phyloP scores from a whole-genome alignment of 805 yeast genomes.

The Ogataea chonburiensis region DNA sequence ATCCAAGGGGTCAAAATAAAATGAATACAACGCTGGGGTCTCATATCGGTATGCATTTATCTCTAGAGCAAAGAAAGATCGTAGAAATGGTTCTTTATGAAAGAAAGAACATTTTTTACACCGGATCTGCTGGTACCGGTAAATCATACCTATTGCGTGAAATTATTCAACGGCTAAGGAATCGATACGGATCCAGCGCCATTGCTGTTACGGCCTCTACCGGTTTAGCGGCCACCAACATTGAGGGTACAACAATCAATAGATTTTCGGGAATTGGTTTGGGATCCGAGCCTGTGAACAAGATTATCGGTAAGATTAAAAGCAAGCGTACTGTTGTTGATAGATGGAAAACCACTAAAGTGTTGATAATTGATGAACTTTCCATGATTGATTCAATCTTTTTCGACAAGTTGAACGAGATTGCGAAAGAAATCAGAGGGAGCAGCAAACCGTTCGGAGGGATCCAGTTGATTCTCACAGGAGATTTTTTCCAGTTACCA shows the following conservation, averaged over 20 bases:
- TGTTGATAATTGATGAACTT: constrained; percentile 84
- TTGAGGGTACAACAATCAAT: constrained; percentile 89
- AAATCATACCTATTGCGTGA: constrained; percentile 68
- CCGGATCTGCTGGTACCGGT: constrained; percentile 90
- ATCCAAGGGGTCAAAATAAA: constrained; percentile 21
- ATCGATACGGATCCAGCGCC: constrained; percentile 41
- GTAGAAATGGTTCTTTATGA: constrained; percentile 50
- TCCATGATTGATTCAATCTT: constrained; percentile 88
- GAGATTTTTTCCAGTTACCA: constrained; percentile 96
- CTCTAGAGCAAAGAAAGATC: constrained; percentile 46
- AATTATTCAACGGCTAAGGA: constrained; percentile 53
- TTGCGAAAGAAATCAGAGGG: constrained; percentile 59
- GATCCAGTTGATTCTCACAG: constrained; percentile 81
- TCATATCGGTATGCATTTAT: constrained; percentile 6
- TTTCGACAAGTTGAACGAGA: constrained; percentile 67
- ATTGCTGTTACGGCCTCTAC: constrained; percentile 95
- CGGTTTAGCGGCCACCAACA: constrained; percentile 91
- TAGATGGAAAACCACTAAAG: constrained; percentile 68
- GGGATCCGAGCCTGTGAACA: constrained; percentile 52
- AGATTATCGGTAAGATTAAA: constrained; percentile 48
- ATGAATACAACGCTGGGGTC: not conserved
- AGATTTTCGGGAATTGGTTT: constrained; percentile 84
- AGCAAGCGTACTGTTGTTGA: constrained; percentile 42
- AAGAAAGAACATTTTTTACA: constrained; percentile 60
- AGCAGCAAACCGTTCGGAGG: constrained; percentile 82